Conservation (phyloP, 495 filamentous ascomycete genomes). For the Choiromyces venosus region DNA sequence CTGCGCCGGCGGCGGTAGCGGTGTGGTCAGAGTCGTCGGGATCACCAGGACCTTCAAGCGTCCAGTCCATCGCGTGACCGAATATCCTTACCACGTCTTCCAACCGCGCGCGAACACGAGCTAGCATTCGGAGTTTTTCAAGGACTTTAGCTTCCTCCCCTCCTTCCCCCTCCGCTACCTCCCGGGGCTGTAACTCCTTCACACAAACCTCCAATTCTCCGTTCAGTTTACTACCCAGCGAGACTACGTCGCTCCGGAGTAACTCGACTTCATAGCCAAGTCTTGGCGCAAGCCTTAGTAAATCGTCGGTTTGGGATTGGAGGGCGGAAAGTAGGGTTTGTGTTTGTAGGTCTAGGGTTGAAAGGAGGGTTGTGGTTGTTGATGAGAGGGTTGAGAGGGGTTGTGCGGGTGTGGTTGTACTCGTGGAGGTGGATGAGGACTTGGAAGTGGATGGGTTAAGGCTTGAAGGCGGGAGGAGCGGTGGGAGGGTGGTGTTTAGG, state of each 20-base stretch:
- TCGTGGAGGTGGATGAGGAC: conserved; percentile 44
- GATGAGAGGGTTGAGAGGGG: conserved; percentile 70
- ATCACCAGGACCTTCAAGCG: conserved; percentile 72
- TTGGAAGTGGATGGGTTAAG: conserved; percentile 37
- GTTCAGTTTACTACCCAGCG: conserved; percentile 60
- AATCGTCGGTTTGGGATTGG: conserved; percentile 88
- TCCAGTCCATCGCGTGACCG: conserved; percentile 89
- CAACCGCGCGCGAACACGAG: conserved; percentile 70
- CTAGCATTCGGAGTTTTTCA: conserved; percentile 70
- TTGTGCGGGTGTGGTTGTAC: conserved; percentile 44
- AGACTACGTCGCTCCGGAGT: conserved; percentile 77
- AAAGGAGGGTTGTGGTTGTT: conserved; percentile 75
- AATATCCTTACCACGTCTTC: conserved; percentile 84
- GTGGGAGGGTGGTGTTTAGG: conserved; percentile 69
- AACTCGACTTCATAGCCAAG: conserved; percentile 94
- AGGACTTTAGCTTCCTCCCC: conserved; percentile 59
- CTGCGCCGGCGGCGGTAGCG: conserved; percentile 36
- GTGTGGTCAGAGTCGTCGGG: conserved; percentile 38
- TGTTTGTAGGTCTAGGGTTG: conserved; percentile 81
- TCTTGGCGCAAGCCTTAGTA: conserved; percentile 75
- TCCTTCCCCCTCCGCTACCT: conserved; percentile 26
- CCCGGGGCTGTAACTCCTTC: conserved; percentile 45
- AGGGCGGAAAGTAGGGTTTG: conserved; percentile 74
- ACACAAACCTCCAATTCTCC: conserved; percentile 67
- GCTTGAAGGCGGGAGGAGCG: conserved; percentile 49